phyloP scores from a whole-genome alignment of 2,329 filamentous ascomycete genomes.

The Xylaria sp. region DNA sequence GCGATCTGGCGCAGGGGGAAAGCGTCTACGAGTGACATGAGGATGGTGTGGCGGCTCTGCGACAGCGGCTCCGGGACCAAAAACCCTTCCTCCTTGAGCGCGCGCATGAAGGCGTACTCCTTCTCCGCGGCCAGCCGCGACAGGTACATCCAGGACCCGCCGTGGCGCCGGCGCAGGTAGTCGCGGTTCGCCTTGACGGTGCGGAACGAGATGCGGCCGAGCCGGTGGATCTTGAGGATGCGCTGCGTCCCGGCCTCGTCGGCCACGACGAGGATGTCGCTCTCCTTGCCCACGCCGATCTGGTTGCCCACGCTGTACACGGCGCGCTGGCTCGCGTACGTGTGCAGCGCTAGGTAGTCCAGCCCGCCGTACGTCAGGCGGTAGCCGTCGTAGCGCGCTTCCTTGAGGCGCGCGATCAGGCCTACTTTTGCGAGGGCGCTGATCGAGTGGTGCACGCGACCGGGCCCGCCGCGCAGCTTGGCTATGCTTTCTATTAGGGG shows the following conservation, averaged over 20 bases:
- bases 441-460: slow-evolving; percentile 86
- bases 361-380: slow-evolving; percentile 95
- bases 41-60: slow-evolving; percentile 93
- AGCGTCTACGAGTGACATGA: slow-evolving; percentile 94
- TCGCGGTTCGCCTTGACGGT: slow-evolving; percentile 96
- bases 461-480: slow-evolving; percentile 79
- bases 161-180: slow-evolving; percentile 76
- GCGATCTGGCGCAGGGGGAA: slow-evolving; percentile 92
- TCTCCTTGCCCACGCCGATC: slow-evolving; percentile 97
- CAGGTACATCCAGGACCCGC: slow-evolving; percentile 98
- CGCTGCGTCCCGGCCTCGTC: slow-evolving; percentile 79
- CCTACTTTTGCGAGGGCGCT: slow-evolving; percentile 91
- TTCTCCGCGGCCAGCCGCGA: slow-evolving; percentile 91
- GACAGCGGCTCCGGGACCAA: slow-evolving; percentile 87
- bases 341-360: slow-evolving; percentile 95
- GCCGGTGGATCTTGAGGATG: slow-evolving; percentile 94
- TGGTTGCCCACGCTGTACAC: slow-evolving; percentile 95
- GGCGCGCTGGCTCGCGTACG: slow-evolving; percentile 80
- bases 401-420: slow-evolving; percentile 91
- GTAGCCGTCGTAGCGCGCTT: slow-evolving; percentile 97
- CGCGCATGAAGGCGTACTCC: slow-evolving; percentile 94
- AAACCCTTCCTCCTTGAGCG: slow-evolving; percentile 84
- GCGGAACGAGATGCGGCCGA: slow-evolving; percentile 96
- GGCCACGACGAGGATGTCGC: slow-evolving; percentile 94
- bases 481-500: slow-evolving; percentile 86